phyloP scores from a whole-genome alignment of 495 filamentous ascomycete genomes.

The Aspergillus nanangensis region DNA sequence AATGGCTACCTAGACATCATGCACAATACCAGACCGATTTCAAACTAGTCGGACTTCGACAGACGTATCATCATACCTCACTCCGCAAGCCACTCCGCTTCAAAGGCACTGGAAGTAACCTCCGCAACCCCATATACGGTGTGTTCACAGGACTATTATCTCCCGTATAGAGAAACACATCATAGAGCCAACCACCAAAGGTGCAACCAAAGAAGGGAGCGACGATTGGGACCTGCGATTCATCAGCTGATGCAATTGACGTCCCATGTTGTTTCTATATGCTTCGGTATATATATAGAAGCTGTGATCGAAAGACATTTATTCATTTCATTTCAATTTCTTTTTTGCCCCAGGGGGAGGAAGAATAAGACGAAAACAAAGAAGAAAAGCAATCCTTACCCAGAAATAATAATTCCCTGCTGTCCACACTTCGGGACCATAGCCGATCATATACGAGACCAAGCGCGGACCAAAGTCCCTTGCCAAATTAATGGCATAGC shows the following conservation, averaged over 20 bases:
- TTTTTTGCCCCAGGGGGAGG: neutral
- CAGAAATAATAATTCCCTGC: conserved; percentile 62
- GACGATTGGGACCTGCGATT: conserved; percentile 49
- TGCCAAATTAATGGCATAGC: conserved; percentile 64
- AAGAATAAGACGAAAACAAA: neutral
- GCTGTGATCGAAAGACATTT: too few relatives aligned
- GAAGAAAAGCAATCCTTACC: conserved; percentile 30
- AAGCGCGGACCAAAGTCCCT: conserved; percentile 65
- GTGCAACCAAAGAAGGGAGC: conserved; percentile 53
- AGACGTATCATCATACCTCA: conserved; percentile 27
- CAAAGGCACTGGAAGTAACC: conserved; percentile 21
- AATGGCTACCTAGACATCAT: too few relatives aligned
- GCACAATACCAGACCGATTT: too few relatives aligned
- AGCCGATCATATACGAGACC: conserved; percentile 56
- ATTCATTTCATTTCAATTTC: too few relatives aligned
- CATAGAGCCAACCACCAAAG: conserved; percentile 59
- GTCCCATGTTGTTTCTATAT: too few relatives aligned
- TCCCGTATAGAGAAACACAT: conserved; percentile 57
- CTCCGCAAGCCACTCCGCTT: conserved; percentile 10
- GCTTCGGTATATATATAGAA: too few relatives aligned
- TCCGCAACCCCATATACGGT: conserved; percentile 51
- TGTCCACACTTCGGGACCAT: conserved; percentile 59
- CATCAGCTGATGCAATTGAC: too few relatives aligned
- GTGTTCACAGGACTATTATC: conserved; percentile 52
- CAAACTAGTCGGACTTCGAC: too few relatives aligned